Base-by-base conservation (phyloP, 192 early-diverging fungal species). In the Linnemannia elongata region DNA sequence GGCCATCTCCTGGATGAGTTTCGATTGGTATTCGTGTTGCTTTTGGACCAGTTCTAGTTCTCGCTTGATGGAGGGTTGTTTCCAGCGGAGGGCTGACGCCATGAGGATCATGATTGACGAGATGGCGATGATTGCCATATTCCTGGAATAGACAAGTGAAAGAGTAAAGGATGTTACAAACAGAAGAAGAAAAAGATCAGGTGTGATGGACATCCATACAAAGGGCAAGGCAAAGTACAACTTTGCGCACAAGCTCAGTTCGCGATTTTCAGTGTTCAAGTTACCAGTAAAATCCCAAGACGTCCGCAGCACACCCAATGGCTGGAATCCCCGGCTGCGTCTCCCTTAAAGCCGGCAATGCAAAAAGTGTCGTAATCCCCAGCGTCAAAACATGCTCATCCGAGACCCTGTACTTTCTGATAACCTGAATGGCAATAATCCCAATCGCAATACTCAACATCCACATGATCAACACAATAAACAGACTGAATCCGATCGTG, bases 381-480 rank as follows among this genome's bases (percentile, higher is more conserved):
- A 89, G 41, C 55, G 87, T 88, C 38, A 82, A 81, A 35, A 82
- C 79, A 69, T 89, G 82, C 54, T 82, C 89, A 68, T 89, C 85
- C 6, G 82, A 76, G 10, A 78, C 77, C n/a, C 89, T 49, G 17
- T 84, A 74, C 18, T 82, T 79, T 35, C 80, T 69, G 2, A 82
- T 66, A n/a, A 89, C 89, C 41, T 89, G 89, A 45, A 82, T 88
- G 3, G 81, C 79, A 82, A 89, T 88, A 27, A 89, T 33, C 18
- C 81, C 86, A 22, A 89, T 83, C 1, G 81, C 79, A n/a, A 89
- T 70, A 39, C 86, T 84, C 1, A 89, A 49, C 20, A 82, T 77
- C 89, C 89, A 89, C 89, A 89, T 89, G 24, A 89, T 74, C 49
- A 88, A 76, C 24, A 87, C 83, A 44, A 85, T 88, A 75, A 89